These are phyloP conservation scores for Carex littledalei DNA, from an alignment of 176 grass and related monocot genomes.

Conservation along the genomic window DNA sequence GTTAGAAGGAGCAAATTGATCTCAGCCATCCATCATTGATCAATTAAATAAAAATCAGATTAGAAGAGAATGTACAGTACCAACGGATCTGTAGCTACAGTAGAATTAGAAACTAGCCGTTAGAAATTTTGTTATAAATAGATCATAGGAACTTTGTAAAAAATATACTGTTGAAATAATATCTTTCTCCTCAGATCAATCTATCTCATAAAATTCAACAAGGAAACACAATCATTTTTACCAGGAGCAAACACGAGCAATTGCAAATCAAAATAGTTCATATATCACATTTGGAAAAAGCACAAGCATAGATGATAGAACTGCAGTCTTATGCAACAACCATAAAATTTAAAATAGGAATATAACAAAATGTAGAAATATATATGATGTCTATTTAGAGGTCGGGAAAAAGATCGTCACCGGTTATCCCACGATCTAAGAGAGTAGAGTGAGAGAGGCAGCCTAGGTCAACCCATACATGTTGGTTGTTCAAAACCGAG, in stretches of 20 bases:
- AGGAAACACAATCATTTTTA: no score
- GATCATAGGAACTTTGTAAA: no score
- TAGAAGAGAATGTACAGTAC: no score
- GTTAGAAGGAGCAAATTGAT: no score
- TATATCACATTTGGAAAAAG: background rate
- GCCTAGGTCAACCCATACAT: background rate
- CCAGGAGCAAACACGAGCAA: background rate
- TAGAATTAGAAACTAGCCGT: no score
- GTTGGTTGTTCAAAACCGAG: background rate
- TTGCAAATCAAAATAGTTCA: background rate
- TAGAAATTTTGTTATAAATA: no score
- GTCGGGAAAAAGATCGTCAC: background rate
- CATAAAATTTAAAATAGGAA: background rate
- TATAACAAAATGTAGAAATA: background rate
- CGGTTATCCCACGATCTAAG: background rate
- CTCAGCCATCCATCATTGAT: no score
- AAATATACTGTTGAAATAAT: no score
- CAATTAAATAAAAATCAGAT: no score
- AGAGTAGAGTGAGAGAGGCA: background rate
- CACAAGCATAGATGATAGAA: background rate
- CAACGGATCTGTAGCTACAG: no score
- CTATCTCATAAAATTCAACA: no score
- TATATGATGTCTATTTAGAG: background rate
- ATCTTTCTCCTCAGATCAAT: no score
- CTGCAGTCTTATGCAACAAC: background rate